Evolutionary conservation across 108 stramenopile genomes (phyloP).

Genomic region (Schizochytrium sp.): DNA sequence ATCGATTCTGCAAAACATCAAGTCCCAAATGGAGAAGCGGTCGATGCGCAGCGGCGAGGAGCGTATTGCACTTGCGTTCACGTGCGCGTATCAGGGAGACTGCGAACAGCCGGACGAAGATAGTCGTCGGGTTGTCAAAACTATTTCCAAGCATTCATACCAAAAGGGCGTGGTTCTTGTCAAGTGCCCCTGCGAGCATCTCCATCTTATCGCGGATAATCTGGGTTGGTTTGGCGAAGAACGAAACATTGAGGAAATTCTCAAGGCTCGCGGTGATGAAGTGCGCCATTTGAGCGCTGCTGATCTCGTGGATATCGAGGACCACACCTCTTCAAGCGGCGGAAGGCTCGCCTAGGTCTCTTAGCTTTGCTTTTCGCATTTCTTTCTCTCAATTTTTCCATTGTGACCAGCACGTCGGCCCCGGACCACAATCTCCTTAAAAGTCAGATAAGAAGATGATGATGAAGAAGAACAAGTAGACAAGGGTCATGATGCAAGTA

Average conservation of each 20-base stretch:
- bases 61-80: not conserved
- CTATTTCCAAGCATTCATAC: not conserved
- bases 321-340: no score
- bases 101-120: not conserved
- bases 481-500: no score
- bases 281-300: not conserved
- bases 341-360: no score
- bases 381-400: no score
- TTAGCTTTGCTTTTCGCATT: no score
- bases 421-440: no score
- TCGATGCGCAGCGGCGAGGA: not conserved
- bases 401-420: no score
- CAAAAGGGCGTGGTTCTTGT: not conserved
- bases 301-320: not conserved
- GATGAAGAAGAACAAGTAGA: no score
- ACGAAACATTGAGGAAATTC: not conserved
- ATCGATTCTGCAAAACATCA: not conserved
- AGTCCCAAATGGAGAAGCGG: not conserved
- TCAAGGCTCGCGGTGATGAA: not conserved
- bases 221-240: constrained; percentile 5
- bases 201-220: not conserved
- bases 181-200: not conserved
- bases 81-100: not conserved
- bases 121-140: not conserved
- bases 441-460: no score